Conservation (phyloP, 306 rosid genomes). For the Trifolium subterraneum region DNA sequence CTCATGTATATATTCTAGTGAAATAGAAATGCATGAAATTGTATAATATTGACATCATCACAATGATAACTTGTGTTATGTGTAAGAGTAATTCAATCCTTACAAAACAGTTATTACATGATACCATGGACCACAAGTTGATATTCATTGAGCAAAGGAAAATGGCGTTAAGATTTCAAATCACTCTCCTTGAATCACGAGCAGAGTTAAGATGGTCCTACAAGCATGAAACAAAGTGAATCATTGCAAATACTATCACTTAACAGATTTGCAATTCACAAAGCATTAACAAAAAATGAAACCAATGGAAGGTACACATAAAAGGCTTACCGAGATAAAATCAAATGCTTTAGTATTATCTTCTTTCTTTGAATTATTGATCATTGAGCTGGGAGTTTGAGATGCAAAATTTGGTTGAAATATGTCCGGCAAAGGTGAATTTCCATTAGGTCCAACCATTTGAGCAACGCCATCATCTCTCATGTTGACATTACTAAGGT, state of each 20-base stretch:
- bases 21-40: no score
- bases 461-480: constrained; percentile 58
- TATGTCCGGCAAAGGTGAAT: constrained; percentile 79
- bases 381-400: constrained; percentile 62
- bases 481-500: constrained; percentile 64
- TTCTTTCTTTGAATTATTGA: constrained; percentile 83
- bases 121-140: no score
- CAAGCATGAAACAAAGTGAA: constrained; percentile 47
- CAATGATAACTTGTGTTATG: no score
- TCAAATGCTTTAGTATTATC: constrained; percentile 90
- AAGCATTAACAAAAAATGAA: constrained; percentile 40
- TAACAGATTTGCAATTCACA: constrained; percentile 7
- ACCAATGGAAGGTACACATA: constrained; percentile 3
- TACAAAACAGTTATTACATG: no score
- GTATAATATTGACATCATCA: no score
- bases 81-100: no score
- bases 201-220: constrained; percentile 88
- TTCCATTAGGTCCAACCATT: constrained; percentile 59
- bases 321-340: constrained; percentile 87
- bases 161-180: constrained; percentile 37
- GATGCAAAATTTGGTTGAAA: constrained; percentile 72
- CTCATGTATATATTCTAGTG: no score
- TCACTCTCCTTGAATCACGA: constrained; percentile 84
- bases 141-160: no score
- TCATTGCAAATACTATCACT: constrained; percentile 29